These are phyloP conservation scores for Starmerella bombicola DNA, from an alignment of 805 yeast genomes.

Conservation along the genomic window DNA sequence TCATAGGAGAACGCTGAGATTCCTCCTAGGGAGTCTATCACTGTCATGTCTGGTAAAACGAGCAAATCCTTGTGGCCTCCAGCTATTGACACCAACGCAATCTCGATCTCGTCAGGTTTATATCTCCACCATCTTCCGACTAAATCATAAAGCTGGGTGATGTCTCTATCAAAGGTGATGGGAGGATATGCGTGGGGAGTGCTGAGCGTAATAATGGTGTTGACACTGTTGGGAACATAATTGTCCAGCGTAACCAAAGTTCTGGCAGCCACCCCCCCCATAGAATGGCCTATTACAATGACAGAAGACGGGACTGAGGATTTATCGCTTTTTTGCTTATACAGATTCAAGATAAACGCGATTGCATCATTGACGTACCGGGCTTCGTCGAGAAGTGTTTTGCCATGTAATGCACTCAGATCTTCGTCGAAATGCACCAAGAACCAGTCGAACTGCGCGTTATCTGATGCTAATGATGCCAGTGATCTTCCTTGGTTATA, in stretches of 20 bases:
- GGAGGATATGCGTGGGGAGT: slow-evolving; percentile 92
- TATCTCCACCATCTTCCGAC: slow-evolving; percentile 68
- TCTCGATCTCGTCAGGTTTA: slow-evolving; percentile 32
- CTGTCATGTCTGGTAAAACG: slow-evolving; percentile 82
- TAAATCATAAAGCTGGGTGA: slow-evolving; percentile 57
- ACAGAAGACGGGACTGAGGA: slow-evolving; percentile 47
- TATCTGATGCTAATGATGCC: slow-evolving; percentile 66
- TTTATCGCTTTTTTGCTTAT: slow-evolving; percentile 31
- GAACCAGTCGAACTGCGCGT: slow-evolving; percentile 62
- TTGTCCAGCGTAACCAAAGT: slow-evolving; percentile 71
- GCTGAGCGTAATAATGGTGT: slow-evolving; percentile 72
- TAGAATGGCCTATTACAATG: slow-evolving; percentile 76
- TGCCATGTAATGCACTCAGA: slow-evolving; percentile 89
- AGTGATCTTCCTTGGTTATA: slow-evolving; percentile 79
- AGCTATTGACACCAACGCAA: slow-evolving; percentile 71
- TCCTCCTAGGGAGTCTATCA: slow-evolving; percentile 63
- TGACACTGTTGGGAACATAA: slow-evolving; percentile 57
- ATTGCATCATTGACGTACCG: slow-evolving; percentile 86
- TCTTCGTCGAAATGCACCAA: slow-evolving; percentile 93
- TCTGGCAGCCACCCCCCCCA: slow-evolving; percentile 95
- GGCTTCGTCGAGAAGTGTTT: slow-evolving; percentile 86
- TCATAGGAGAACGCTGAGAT: slow-evolving; percentile 75
- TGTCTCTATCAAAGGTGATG: slow-evolving; percentile 82
- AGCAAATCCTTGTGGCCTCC: slow-evolving; percentile 74
- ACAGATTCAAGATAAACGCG: slow-evolving; percentile 56